A percentile compares a stretch with the other conserved stretches of the same genome.
These are phyloP conservation scores for Ustulina deusta DNA, from an alignment of 2,329 filamentous ascomycete species.

Conservation along the genomic window DNA sequence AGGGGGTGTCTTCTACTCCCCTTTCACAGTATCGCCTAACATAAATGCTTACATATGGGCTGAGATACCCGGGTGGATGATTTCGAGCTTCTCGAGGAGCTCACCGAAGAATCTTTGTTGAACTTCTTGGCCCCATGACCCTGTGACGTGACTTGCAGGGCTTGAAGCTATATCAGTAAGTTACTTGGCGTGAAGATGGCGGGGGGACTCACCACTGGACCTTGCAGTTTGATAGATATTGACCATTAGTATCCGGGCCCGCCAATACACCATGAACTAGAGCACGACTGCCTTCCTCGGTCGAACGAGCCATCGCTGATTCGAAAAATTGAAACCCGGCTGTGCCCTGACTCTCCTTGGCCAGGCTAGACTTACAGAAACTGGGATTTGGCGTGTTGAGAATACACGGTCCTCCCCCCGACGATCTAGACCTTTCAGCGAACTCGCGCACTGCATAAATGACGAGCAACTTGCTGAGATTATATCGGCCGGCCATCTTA, in stretches of 20 bases:
- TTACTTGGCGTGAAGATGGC: background rate
- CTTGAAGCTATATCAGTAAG: slow-evolving; percentile 34
- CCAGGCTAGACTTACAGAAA: slow-evolving; percentile 54
- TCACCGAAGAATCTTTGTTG: slow-evolving; percentile 53
- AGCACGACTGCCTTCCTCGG: slow-evolving; percentile 58
- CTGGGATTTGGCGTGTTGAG: slow-evolving; percentile 58
- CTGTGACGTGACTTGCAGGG: slow-evolving; percentile 50
- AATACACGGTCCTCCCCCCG: slow-evolving; percentile 41
- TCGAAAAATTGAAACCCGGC: slow-evolving; percentile 35
- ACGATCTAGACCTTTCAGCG: slow-evolving; percentile 33
- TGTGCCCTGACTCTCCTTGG: slow-evolving; percentile 33
- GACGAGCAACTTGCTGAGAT: slow-evolving; percentile 51
- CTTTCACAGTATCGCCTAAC: too few species aligned
- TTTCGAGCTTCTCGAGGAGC: slow-evolving; percentile 52
- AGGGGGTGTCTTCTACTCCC: too few species aligned
- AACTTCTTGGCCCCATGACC: slow-evolving; percentile 47
- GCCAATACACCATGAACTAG: slow-evolving; percentile 50
- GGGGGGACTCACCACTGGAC: slow-evolving; percentile 44
- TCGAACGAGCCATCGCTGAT: slow-evolving; percentile 55
- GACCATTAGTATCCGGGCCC: slow-evolving; percentile 51
- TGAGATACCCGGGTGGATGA: slow-evolving; percentile 26
- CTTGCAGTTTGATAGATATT: slow-evolving; percentile 53
- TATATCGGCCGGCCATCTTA: slow-evolving; percentile 50
- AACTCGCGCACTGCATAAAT: slow-evolving; percentile 51
- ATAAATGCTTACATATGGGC: too few species aligned